Conservation (phyloP, 805 yeast species). For the Phaffomyces opuntiae region DNA sequence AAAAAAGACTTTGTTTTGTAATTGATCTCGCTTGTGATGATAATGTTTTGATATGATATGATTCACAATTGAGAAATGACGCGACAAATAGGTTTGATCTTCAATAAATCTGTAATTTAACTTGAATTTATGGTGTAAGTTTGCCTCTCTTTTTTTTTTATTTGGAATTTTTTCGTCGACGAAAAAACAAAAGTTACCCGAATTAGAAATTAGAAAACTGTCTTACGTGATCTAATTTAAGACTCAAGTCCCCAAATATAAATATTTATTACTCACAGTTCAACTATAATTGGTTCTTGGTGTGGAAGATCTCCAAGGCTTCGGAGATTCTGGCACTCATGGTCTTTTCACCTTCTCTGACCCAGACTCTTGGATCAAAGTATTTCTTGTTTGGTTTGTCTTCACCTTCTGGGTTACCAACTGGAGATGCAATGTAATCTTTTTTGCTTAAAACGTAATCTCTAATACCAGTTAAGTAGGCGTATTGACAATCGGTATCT, state of each 20-base stretch:
- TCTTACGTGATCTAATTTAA: not conserved
- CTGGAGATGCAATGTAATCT: constrained; percentile 83
- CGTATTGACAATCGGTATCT: constrained; percentile 98
- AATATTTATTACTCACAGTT: too few species aligned
- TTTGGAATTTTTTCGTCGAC: constrained; percentile 3
- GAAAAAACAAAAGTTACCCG: constrained; percentile 1
- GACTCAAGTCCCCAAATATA: too few species aligned
- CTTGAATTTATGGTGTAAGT: not conserved
- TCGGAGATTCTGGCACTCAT: constrained; percentile 80
- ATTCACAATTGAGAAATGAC: not conserved
- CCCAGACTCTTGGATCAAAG: constrained; percentile 99
- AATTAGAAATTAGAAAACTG: not conserved
- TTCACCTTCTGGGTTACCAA: constrained; percentile 99
- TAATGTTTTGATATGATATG: not conserved
- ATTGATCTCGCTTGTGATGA: not conserved
- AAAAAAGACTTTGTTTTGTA: not conserved
- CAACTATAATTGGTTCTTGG: constrained; percentile 50
- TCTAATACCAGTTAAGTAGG: constrained; percentile 94
- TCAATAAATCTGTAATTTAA: not conserved
- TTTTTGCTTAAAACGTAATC: constrained; percentile 94
- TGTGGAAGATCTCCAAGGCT: constrained; percentile 83
- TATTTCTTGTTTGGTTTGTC: constrained; percentile 99
- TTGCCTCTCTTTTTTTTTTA: constrained; percentile 3
- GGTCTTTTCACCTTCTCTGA: constrained; percentile 99
- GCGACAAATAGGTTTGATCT: not conserved